Conservation (phyloP, 2,329 filamentous ascomycete species). For the Apiospora rasikravindrae region DNA sequence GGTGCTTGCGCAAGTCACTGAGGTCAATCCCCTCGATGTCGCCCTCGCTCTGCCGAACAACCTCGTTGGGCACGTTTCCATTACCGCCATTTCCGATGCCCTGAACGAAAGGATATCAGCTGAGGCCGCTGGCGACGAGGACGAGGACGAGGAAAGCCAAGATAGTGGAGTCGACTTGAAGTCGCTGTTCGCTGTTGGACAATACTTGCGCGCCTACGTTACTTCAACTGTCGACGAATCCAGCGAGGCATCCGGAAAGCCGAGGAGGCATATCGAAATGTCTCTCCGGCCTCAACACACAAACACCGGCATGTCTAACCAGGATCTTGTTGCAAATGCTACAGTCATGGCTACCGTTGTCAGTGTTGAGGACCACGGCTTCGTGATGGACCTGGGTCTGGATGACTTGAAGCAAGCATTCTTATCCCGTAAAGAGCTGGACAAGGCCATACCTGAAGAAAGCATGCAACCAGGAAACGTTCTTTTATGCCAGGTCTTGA, state of each 20-base stretch:
- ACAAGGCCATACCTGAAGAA: constrained; percentile 65
- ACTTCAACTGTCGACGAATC: constrained; percentile 75
- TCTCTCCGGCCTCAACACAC: constrained; percentile 80
- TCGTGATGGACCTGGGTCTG: constrained; percentile 90
- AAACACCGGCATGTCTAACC: constrained; percentile 75
- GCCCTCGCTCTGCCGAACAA: constrained; percentile 90
- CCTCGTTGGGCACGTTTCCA: constrained; percentile 83
- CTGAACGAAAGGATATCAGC: constrained; percentile 79
- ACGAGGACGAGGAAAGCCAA: constrained; percentile 58
- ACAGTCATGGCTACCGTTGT: constrained; percentile 86
- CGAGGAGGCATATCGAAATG: constrained; percentile 83
- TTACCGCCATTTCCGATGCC: constrained; percentile 87
- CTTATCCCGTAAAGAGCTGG: constrained; percentile 82
- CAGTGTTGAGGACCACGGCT: constrained; percentile 95
- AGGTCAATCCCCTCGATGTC: constrained; percentile 80
- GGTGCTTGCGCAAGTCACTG: constrained; percentile 83
- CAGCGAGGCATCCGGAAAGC: constrained; percentile 58
- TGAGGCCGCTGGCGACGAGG: constrained; percentile 62
- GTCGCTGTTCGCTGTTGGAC: constrained; percentile 78
- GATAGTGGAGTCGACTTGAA: constrained; percentile 72
- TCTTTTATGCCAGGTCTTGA: constrained; percentile 80
- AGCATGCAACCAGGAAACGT: constrained; percentile 82
- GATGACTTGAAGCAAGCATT: constrained; percentile 76
- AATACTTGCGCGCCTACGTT: constrained; percentile 87
- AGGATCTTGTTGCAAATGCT: constrained; percentile 75